Evolutionary conservation across 345 rosid species (phyloP).

Genomic region (Corymbia maculata): DNA sequence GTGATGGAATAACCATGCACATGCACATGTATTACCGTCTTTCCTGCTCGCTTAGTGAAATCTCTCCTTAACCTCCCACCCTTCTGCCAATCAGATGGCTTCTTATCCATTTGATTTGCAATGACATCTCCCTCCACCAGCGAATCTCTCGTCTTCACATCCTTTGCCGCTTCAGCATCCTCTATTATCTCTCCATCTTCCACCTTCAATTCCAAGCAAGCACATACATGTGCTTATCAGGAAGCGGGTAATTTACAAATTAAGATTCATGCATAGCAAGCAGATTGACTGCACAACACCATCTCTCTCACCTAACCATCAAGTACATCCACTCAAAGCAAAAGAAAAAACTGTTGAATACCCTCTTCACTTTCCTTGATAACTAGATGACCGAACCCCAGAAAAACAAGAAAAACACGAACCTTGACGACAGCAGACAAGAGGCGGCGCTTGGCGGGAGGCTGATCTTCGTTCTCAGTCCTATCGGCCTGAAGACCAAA

Average conservation of each 20-base stretch:
- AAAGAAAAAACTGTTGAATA: not conserved
- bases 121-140: slow-evolving; percentile 18
- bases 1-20: not conserved
- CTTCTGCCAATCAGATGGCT: slow-evolving; percentile 22
- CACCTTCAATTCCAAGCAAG: slow-evolving; percentile 27
- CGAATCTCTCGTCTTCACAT: slow-evolving; percentile 7
- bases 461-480: slow-evolving; percentile 63
- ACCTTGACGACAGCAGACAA: slow-evolving; percentile 95
- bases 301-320: not conserved
- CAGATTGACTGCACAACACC: not conserved
- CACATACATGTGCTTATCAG: not conserved
- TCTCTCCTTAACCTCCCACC: slow-evolving; percentile 54
- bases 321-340: not conserved
- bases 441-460: slow-evolving; percentile 79
- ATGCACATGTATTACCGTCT: slow-evolving; percentile 26
- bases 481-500: slow-evolving; percentile 55
- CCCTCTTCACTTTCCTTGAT: not conserved
- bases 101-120: slow-evolving; percentile 21
- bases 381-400: not conserved
- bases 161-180: slow-evolving; percentile 23
- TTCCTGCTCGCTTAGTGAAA: slow-evolving; percentile 30
- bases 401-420: not conserved
- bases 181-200: slow-evolving; percentile 63
- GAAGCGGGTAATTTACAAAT: not conserved
- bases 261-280: not conserved